phyloP scores from a whole-genome alignment of 2,329 filamentous ascomycete genomes.

The Chaetomium strumarium region DNA sequence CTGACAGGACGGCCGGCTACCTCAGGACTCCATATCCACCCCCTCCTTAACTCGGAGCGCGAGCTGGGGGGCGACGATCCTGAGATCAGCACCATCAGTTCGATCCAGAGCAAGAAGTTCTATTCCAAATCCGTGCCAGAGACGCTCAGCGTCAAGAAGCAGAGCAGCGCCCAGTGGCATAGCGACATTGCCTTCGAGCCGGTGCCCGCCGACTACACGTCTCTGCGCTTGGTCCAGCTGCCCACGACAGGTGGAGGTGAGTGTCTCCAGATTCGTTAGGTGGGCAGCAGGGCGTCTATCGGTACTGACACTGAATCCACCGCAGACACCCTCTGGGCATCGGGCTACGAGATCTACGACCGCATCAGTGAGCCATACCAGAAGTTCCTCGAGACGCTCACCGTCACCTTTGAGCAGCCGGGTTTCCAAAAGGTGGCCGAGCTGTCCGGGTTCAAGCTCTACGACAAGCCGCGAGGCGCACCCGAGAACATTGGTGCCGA shows the following conservation, averaged over 20 bases:
- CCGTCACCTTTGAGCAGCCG: constrained; percentile 39
- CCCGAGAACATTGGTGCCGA: constrained; percentile 49
- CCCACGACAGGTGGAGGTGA: constrained; percentile 35
- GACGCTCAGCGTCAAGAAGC: constrained; percentile 30
- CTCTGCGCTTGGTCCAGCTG: constrained; percentile 44
- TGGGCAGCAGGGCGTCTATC: neutral
- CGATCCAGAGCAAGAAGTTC: constrained; percentile 40
- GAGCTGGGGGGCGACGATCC: constrained; percentile 47
- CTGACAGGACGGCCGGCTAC: constrained; percentile 52
- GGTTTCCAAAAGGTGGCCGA: constrained; percentile 36
- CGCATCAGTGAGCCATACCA: constrained; percentile 42
- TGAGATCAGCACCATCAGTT: constrained; percentile 56
- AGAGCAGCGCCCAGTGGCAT: constrained; percentile 41
- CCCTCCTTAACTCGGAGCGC: constrained; percentile 48
- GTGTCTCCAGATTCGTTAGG: constrained; percentile 7
- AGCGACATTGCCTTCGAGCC: constrained; percentile 50
- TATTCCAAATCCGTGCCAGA: constrained; percentile 25
- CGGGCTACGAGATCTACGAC: constrained; percentile 44
- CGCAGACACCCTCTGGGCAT: constrained; percentile 40
- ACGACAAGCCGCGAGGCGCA: constrained; percentile 42
- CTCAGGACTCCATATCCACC: constrained; percentile 56
- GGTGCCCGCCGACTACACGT: constrained; percentile 48
- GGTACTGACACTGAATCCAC: neutral
- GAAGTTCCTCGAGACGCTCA: constrained; percentile 41
- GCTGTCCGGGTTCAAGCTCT: constrained; percentile 37